Percentiles rank a stretch among this genome's conserved stretches.
Evolutionary conservation across 805 yeast genomes (phyloP).

Genomic region (Teunomyces panamensis): DNA sequence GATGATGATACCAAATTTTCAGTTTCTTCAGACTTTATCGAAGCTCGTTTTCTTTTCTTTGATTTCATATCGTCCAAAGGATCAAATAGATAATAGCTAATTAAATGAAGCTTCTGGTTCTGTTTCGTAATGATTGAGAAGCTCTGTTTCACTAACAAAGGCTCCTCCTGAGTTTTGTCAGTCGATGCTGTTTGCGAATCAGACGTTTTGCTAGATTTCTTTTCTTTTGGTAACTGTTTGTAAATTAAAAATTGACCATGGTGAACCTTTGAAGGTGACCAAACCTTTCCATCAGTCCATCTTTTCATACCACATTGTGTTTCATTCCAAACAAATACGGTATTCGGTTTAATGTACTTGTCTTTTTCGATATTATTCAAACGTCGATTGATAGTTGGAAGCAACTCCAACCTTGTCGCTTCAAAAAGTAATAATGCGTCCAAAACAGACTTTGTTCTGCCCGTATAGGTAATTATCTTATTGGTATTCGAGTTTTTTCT

Average conservation of each 20-base stretch:
- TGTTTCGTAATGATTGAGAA: constrained; percentile 54
- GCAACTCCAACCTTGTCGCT: constrained; percentile 54
- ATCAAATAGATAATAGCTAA: constrained; percentile 43
- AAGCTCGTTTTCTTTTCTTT: not conserved
- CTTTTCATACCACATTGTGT: constrained; percentile 66
- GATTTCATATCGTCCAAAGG: not conserved
- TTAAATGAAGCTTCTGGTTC: constrained; percentile 56
- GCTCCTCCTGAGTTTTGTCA: constrained; percentile 28
- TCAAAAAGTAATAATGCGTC: constrained; percentile 68
- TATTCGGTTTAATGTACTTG: constrained; percentile 51
- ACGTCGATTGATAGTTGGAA: constrained; percentile 60
- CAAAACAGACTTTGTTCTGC: constrained; percentile 51
- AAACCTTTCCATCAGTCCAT: constrained; percentile 75
- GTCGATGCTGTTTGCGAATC: constrained; percentile 22
- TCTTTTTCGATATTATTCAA: constrained; percentile 53
- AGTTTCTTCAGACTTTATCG: not conserved
- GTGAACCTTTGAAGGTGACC: constrained; percentile 69
- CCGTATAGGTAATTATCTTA: constrained; percentile 47
- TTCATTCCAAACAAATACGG: constrained; percentile 72
- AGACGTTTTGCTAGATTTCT: not conserved
- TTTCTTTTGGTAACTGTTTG: constrained; percentile 45
- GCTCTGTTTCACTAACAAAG: constrained; percentile 54
- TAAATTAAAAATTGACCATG: constrained; percentile 36
- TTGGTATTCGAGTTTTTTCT: not conserved
- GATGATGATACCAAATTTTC: not conserved